Conservation (phyloP, 306 rosid species). For the Pyrus betulifolia region DNA sequence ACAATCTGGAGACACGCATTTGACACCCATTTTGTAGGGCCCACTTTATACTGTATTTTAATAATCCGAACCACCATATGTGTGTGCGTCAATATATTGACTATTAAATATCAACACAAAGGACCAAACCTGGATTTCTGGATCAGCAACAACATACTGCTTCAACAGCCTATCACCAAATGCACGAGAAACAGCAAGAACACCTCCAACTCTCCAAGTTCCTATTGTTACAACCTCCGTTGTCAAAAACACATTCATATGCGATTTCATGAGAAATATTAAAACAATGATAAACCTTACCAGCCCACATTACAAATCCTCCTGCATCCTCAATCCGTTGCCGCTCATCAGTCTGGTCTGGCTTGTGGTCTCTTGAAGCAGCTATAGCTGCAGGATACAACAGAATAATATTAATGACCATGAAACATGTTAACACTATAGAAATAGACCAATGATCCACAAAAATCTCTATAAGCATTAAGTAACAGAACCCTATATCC, state of each 20-base stretch:
- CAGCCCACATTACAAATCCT: slow-evolving; percentile 98
- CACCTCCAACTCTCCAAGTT: slow-evolving; percentile 99
- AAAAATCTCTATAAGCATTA: background rate
- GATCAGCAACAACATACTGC: slow-evolving; percentile 98
- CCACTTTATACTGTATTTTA: no score
- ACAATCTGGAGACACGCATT: no score
- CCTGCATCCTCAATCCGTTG: slow-evolving; percentile 93
- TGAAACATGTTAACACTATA: slow-evolving; percentile 4
- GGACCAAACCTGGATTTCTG: slow-evolving; percentile 77
- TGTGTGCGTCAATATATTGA: background rate
- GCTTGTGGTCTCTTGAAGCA: slow-evolving; percentile 96
- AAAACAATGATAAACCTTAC: slow-evolving; percentile 28
- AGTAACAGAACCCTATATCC: slow-evolving; percentile 1
- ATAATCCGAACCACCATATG: no score
- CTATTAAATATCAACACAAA: background rate
- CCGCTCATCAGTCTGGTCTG: slow-evolving; percentile 96
- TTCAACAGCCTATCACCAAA: slow-evolving; percentile 93
- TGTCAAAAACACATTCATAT: slow-evolving; percentile 6
- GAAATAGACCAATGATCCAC: slow-evolving; percentile 3
- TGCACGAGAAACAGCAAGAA: slow-evolving; percentile 97
- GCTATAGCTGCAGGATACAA: slow-evolving; percentile 66
- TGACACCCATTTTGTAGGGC: no score
- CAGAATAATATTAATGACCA: background rate
- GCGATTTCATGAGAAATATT: background rate
- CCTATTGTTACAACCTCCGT: slow-evolving; percentile 35